phyloP scores from a whole-genome alignment of 495 filamentous ascomycete genomes.

The Aspergillus coremiiformis region DNA sequence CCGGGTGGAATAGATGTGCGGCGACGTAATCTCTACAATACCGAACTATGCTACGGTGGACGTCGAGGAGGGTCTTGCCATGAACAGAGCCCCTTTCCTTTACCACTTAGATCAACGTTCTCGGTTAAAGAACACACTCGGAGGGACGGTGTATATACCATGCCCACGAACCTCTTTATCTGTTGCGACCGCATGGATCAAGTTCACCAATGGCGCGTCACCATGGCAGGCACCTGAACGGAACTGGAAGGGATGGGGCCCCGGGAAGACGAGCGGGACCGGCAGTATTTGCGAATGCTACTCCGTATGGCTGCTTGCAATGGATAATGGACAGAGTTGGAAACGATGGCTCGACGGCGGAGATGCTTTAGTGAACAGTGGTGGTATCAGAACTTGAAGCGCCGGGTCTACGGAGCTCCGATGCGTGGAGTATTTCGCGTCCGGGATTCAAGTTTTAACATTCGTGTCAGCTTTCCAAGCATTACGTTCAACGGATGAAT shows the following conservation, averaged over 20 bases:
- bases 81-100: not conserved
- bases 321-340: conserved; percentile 19
- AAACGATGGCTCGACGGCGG: conserved; percentile 18
- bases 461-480: no score
- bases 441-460: no score
- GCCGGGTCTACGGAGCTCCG: no score
- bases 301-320: conserved; percentile 13
- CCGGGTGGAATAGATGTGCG: conserved; percentile 26
- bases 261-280: conserved; percentile 15
- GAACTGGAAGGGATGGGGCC: conserved; percentile 27
- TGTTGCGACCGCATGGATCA: conserved; percentile 26
- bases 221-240: conserved; percentile 11
- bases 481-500: no score
- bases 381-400: no score
- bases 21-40: conserved; percentile 26
- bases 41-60: conserved; percentile 18
- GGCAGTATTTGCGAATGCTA: conserved; percentile 21
- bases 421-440: no score
- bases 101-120: conserved; percentile 31
- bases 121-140: conserved; percentile 18
- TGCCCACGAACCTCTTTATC: conserved; percentile 27
- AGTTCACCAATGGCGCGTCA: conserved; percentile 17
- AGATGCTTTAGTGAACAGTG: conserved; percentile 23
- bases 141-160: conserved; percentile 29
- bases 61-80: not conserved